A percentile compares a stretch with the other conserved stretches of the same genome.
phyloP scores from a whole-genome alignment of 1,284 basidiomycete genomes.

The Cerioporus squamosus region DNA sequence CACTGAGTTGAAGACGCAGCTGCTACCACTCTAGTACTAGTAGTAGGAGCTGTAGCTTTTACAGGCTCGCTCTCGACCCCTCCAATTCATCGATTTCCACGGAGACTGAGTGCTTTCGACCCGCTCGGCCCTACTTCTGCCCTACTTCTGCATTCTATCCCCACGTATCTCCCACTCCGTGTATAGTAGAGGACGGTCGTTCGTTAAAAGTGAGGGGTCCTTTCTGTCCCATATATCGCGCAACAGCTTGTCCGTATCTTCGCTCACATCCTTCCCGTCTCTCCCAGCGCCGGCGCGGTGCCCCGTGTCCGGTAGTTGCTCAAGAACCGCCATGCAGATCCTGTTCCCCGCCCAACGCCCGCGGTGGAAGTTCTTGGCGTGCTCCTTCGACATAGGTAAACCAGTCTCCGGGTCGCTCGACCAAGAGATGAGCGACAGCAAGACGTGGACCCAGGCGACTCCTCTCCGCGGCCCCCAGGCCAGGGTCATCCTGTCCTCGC shows the following conservation, averaged over 20 bases:
- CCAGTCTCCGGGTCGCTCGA: background rate
- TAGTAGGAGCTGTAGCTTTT: no score
- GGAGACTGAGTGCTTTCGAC: no score
- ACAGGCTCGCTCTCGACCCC: no score
- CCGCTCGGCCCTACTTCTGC: no score
- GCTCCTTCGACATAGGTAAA: background rate
- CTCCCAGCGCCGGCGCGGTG: background rate
- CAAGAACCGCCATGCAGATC: background rate
- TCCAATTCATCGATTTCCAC: no score
- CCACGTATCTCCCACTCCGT: no score
- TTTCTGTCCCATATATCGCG: background rate
- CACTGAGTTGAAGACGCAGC: no score
- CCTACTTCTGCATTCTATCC: no score
- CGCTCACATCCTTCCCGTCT: background rate
- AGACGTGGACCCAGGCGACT: background rate
- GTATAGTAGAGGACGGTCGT: no score
- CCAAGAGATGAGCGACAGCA: slow-evolving; percentile 1
- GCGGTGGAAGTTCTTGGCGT: background rate
- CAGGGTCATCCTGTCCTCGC: background rate
- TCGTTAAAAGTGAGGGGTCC: background rate
- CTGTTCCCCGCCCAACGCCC: slow-evolving; percentile 4
- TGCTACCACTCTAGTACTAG: no score
- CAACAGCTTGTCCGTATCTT: background rate
- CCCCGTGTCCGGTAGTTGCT: background rate
- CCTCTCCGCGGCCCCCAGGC: background rate